Base-by-base conservation (phyloP, 345 rosid species). In the Eucalyptus erythrocorys region DNA sequence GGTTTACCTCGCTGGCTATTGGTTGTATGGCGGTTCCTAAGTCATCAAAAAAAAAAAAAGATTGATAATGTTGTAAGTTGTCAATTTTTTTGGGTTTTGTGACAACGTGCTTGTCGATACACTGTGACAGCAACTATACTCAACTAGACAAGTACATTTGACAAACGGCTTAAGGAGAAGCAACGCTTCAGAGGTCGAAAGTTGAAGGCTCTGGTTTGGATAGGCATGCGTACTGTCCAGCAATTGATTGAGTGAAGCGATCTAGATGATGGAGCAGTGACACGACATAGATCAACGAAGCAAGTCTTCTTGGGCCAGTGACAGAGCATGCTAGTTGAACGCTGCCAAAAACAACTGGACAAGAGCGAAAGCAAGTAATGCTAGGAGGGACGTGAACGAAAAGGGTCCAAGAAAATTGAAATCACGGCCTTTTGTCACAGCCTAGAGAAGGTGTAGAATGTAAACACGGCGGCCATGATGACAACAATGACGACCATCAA, bases 331-430 rank as follows among this genome's bases (percentile, higher is more conserved):
- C 30, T 55, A 55, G 1, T 55, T 24, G 30, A 55, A 55, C 10
- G 30, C 30, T 24, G 61, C 6, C 6, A 55, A 55, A 55, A 24
- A 55, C 61, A 55, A 55, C 30, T 3, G 30, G 30, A 4, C 9
- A 55, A 55, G 61, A 55, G 61, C 6, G 61, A 55, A 55, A 55
- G 27, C 61, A 55, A 55, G 61, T 55, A 55, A 55, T 24, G 61
- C 12, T 22, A 55, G 30, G 61, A 55, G 61, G 13, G 94, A 90
- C 51, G 94, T 95, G 26, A 92, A 92, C 90, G 93, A 85, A 87
- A 96, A 96, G 47, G 96, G 97, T 21, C 93, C 98, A 8, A 95
- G 96, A 57, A 95, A 95, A 87, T 88, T 91, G 91, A 95, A 95
- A 87, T 95, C 98, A 43, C 93, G 90, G 79, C 96, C 95, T 91